Percentiles rank a stretch among this genome's conserved stretches.
phyloP scores from a whole-genome alignment of 2,329 filamentous ascomycete genomes.

The Apiospora kogelbergensis region DNA sequence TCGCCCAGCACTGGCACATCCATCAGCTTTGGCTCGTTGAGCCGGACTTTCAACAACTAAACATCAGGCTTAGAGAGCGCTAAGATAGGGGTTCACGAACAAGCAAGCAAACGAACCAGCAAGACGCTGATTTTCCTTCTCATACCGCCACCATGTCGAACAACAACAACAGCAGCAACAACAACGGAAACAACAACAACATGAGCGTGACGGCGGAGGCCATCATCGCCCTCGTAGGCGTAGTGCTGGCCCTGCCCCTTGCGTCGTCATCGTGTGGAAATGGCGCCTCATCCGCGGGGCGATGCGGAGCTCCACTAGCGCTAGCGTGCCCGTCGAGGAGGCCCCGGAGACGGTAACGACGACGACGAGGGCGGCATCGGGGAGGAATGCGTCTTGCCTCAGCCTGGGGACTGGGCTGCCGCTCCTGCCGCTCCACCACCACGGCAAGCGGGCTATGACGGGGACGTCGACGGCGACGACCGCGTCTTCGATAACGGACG shows the following conservation, averaged over 20 bases:
- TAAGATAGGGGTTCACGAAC: too few relatives aligned
- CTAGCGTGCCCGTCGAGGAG: not conserved
- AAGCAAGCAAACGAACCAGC: too few relatives aligned
- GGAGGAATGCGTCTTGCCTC: not conserved
- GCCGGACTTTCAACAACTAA: too few relatives aligned
- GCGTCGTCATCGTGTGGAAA: not conserved
- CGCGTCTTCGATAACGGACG: not conserved
- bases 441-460: not conserved
- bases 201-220: not conserved
- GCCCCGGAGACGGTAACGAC: not conserved
- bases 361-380: too few relatives aligned
- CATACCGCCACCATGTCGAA: not conserved
- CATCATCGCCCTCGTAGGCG: not conserved
- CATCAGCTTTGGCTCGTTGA: too few relatives aligned
- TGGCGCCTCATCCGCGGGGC: not conserved
- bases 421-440: not conserved
- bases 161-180: not conserved
- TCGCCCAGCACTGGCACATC: too few relatives aligned
- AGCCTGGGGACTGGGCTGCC: not conserved
- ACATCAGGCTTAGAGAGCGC: too few relatives aligned
- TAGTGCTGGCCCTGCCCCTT: not conserved
- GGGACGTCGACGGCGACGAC: not conserved
- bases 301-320: not conserved
- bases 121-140: not conserved
- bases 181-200: not conserved